These are phyloP conservation scores for Arthroderma sp. DNA, from an alignment of 2,329 filamentous ascomycete species.

Conservation along the genomic window DNA sequence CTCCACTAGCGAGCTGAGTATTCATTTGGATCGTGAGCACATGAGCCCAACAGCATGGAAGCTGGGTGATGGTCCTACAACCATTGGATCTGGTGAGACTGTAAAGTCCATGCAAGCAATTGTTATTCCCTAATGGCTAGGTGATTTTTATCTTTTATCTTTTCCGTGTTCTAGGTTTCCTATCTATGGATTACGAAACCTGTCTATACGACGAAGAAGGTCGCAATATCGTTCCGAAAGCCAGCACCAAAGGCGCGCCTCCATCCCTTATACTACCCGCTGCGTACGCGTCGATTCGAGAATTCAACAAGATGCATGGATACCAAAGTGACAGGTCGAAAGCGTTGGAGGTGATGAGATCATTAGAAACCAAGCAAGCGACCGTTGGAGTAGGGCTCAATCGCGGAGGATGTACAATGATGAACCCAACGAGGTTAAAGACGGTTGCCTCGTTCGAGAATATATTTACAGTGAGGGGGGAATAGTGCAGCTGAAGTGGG, in stretches of 20 bases:
- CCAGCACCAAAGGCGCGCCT: constrained; percentile 13
- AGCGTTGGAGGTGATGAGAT: constrained; percentile 31
- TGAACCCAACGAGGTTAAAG: constrained; percentile 37
- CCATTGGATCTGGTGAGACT: constrained; percentile 41
- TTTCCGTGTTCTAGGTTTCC: constrained; percentile 8
- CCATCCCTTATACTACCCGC: constrained; percentile 26
- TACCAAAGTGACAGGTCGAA: constrained; percentile 33
- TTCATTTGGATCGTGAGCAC: constrained; percentile 41
- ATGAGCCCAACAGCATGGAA: constrained; percentile 42
- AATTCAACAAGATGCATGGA: constrained; percentile 31
- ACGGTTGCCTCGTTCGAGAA: constrained; percentile 41
- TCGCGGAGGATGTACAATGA: constrained; percentile 39
- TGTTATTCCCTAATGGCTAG: constrained; percentile 11
- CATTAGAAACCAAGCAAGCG: constrained; percentile 37
- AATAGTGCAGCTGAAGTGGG: too few relatives aligned
- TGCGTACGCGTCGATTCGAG: constrained; percentile 22
- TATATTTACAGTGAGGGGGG: constrained; percentile 23
- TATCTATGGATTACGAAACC: constrained; percentile 1
- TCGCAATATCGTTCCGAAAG: constrained; percentile 11
- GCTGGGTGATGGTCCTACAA: constrained; percentile 45
- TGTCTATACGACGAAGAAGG: constrained; percentile 12
- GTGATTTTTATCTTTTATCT: constrained; percentile 4
- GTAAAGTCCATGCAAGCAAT: constrained; percentile 10
- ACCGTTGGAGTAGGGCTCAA: constrained; percentile 42
- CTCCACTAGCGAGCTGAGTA: constrained; percentile 28